phyloP scores from a whole-genome alignment of 2,329 filamentous ascomycete species.

The Tympanopsis confertula region DNA sequence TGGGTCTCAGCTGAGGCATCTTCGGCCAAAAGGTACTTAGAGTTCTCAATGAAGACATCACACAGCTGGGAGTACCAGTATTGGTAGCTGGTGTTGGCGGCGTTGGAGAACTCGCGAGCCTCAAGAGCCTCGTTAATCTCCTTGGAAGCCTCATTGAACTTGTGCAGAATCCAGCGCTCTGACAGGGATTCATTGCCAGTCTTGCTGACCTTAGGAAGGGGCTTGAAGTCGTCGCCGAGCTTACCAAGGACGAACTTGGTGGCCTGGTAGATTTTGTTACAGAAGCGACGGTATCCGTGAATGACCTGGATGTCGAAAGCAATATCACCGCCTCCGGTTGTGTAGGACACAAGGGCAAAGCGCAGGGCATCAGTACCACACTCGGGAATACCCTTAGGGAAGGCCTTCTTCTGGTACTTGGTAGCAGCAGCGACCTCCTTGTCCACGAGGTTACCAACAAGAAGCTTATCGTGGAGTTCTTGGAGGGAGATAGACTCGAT shows the following conservation, averaged over 20 bases:
- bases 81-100: conserved; percentile 20
- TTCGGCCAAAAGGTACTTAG: conserved; percentile 15
- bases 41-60: conserved; percentile 35
- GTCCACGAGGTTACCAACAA: conserved; percentile 69
- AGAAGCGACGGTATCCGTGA: conserved; percentile 86
- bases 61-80: conserved; percentile 34
- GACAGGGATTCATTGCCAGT: conserved; percentile 1
- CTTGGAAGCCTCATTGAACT: conserved; percentile 1
- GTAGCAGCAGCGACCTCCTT: conserved; percentile 74
- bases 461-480: conserved; percentile 69
- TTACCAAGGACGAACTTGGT: conserved; percentile 87
- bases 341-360: conserved; percentile 81
- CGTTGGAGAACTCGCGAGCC: not conserved
- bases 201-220: not conserved
- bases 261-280: conserved; percentile 95
- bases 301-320: conserved; percentile 87
- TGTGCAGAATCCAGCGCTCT: conserved; percentile 2
- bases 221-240: conserved; percentile 48
- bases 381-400: conserved; percentile 87
- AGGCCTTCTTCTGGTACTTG: conserved; percentile 87
- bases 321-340: conserved; percentile 72
- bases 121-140: conserved; percentile 1
- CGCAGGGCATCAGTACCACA: conserved; percentile 86
- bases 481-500: conserved; percentile 77
- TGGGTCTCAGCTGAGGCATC: conserved; percentile 25